Percentiles rank a stretch among this genome's conserved stretches.
Conservation (phyloP, 495 filamentous ascomycete genomes). For the Xylona heveae region DNA sequence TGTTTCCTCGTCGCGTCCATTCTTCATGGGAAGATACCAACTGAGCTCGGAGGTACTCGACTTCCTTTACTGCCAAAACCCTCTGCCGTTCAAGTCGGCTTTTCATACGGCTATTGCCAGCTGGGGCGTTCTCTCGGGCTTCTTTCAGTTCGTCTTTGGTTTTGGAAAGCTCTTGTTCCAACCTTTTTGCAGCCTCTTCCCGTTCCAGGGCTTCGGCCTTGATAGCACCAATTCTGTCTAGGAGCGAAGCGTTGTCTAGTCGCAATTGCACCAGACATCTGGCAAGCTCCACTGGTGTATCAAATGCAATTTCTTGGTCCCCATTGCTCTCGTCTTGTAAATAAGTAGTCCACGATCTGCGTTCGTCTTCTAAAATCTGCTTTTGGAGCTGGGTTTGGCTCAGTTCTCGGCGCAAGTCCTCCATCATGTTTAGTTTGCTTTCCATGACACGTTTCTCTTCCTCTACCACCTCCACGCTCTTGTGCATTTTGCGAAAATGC, state of each 20-base stretch:
- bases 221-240: slow-evolving; percentile 55
- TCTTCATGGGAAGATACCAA: slow-evolving; percentile 16
- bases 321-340: slow-evolving; percentile 41
- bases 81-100: slow-evolving; percentile 69
- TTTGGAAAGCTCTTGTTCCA: slow-evolving; percentile 45
- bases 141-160: slow-evolving; percentile 51
- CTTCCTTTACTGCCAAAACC: slow-evolving; percentile 68
- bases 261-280: slow-evolving; percentile 63
- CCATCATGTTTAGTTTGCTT: slow-evolving; percentile 51
- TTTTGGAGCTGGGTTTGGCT: slow-evolving; percentile 60
- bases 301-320: slow-evolving; percentile 44
- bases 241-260: slow-evolving; percentile 50
- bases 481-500: slow-evolving; percentile 53
- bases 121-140: slow-evolving; percentile 24
- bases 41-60: slow-evolving; percentile 82
- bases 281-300: slow-evolving; percentile 75
- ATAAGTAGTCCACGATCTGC: slow-evolving; percentile 67
- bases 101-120: slow-evolving; percentile 28
- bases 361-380: slow-evolving; percentile 75
- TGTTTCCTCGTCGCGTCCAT: background rate
- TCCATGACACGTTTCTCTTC: slow-evolving; percentile 83
- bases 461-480: slow-evolving; percentile 80
- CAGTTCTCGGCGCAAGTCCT: slow-evolving; percentile 51
- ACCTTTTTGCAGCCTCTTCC: slow-evolving; percentile 47
- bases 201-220: slow-evolving; percentile 65